Evolutionary conservation across 495 filamentous ascomycete species (phyloP).

Genomic region (Penicillium maclennaniae): DNA sequence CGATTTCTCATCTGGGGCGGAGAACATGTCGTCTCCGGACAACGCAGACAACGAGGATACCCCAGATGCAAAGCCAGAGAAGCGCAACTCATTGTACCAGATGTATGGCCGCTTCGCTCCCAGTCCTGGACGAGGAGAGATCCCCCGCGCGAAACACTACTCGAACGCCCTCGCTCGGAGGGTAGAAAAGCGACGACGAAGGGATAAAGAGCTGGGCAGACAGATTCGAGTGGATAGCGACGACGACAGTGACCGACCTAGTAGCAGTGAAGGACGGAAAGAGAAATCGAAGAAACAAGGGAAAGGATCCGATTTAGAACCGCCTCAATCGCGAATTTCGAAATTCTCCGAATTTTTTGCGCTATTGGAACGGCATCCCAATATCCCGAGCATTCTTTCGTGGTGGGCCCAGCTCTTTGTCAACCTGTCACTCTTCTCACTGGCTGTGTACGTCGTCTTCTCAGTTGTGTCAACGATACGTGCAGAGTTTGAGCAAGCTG

Average conservation of each 20-base stretch:
- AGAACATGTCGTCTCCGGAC: conserved; percentile 70
- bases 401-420: conserved; percentile 79
- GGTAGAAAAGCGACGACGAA: conserved; percentile 51
- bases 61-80: conserved; percentile 53
- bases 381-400: conserved; percentile 80
- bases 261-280: conserved; percentile 35
- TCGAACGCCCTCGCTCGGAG: conserved; percentile 49
- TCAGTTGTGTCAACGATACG: conserved; percentile 66
- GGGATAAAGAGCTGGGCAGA: conserved; percentile 43
- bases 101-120: conserved; percentile 45
- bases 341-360: conserved; percentile 58
- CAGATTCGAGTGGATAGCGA: conserved; percentile 49
- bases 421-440: conserved; percentile 66
- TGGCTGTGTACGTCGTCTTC: conserved; percentile 67
- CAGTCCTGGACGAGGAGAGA: conserved; percentile 56
- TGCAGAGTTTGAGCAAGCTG: conserved; percentile 68
- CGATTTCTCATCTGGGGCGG: conserved; percentile 75
- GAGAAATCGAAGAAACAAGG: conserved; percentile 17
- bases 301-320: conserved; percentile 3
- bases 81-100: conserved; percentile 43
- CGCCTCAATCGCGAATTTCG: conserved; percentile 18
- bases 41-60: conserved; percentile 67
- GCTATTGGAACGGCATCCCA: conserved; percentile 72
- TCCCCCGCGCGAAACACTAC: conserved; percentile 50
- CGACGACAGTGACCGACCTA: conserved; percentile 56